These are phyloP conservation scores for Citrullus amarus DNA, from an alignment of 306 rosid genomes.

Conservation along the genomic window DNA sequence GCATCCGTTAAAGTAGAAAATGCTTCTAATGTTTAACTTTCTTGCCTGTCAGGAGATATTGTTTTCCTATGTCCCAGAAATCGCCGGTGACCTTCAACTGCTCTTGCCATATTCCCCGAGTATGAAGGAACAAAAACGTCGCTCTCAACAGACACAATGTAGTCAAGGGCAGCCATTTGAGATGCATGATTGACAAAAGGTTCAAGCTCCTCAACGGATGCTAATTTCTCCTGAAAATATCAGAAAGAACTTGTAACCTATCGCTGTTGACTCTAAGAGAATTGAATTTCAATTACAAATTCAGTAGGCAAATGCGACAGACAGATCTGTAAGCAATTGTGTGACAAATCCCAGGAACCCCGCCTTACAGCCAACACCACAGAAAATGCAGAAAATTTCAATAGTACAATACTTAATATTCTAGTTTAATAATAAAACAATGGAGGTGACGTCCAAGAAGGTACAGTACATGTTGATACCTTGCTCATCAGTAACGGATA, in stretches of 20 bases:
- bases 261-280: not conserved
- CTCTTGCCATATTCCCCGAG: conserved; percentile 96
- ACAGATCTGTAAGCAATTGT: not conserved
- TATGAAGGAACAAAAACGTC: conserved; percentile 82
- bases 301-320: not conserved
- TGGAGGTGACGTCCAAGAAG: not conserved
- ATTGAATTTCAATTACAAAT: not conserved
- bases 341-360: not conserved
- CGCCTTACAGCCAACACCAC: not conserved
- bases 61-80: conserved; percentile 82
- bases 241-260: conserved; percentile 1
- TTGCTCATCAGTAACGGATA: conserved; percentile 77
- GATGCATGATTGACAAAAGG: conserved; percentile 62
- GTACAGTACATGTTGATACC: conserved; percentile 26
- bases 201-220: conserved; percentile 67
- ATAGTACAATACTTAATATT: not conserved
- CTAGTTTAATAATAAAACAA: not conserved
- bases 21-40: not conserved
- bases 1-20: not conserved
- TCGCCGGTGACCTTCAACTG: conserved; percentile 97
- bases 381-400: not conserved
- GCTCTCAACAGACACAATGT: conserved; percentile 87
- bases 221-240: conserved; percentile 60
- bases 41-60: conserved; percentile 82
- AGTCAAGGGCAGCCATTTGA: conserved; percentile 97